Evolutionary conservation across 192 early-diverging fungal species (phyloP).

Genomic region (Gorgonomyces haynaldii): DNA sequence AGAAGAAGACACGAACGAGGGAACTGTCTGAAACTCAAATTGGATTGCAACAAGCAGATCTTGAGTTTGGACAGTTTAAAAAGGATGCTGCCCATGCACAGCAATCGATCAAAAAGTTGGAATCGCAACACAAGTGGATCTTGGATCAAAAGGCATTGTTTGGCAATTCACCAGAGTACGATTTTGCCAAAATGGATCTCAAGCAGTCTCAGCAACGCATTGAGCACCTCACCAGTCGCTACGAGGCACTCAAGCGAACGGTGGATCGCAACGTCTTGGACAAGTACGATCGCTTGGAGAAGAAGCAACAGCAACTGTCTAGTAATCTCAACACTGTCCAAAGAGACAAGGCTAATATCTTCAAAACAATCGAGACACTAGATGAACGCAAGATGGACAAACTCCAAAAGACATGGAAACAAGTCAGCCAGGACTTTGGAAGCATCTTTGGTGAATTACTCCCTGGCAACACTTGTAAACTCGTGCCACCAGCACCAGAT

Average conservation of each 20-base stretch:
- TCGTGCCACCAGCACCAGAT: constrained; percentile 70
- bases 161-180: constrained; percentile 72
- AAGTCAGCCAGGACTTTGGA: constrained; percentile 91
- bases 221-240: constrained; percentile 62
- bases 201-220: constrained; percentile 60
- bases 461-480: constrained; percentile 78
- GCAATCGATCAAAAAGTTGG: constrained; percentile 5
- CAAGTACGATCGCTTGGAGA: constrained; percentile 87
- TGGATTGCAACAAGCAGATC: constrained; percentile 2
- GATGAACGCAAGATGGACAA: constrained; percentile 87
- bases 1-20: no score
- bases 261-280: constrained; percentile 93
- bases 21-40: constrained; percentile 1
- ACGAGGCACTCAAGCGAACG: constrained; percentile 68
- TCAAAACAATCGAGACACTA: constrained; percentile 78
- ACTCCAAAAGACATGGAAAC: constrained; percentile 75
- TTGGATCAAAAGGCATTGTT: constrained; percentile 72
- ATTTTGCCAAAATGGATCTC: constrained; percentile 70
- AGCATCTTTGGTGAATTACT: constrained; percentile 90
- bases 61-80: constrained; percentile 1
- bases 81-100: not conserved
- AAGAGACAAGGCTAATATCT: constrained; percentile 90
- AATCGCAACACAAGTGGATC: constrained; percentile 60
- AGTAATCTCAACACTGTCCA: constrained; percentile 81
- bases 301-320: constrained; percentile 72